Base-by-base conservation (phyloP, 352 stramenopile genomes). In the Albugo laibachii region DNA sequence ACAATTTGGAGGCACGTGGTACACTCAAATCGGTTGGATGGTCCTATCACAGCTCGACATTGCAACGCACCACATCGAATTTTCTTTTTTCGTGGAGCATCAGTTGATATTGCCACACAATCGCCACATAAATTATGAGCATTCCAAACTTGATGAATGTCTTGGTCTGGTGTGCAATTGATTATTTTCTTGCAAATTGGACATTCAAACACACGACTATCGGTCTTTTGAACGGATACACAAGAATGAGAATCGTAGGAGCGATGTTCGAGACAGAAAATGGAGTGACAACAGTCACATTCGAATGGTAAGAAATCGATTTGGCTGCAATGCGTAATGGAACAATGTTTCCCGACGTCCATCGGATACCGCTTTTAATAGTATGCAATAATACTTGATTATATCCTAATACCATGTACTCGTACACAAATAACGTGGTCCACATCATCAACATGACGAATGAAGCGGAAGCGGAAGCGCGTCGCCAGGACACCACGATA, bases 221-320 rank as follows among this genome's bases (percentile, higher is more conserved):
- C 72, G 16, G 73, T 62, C 50, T 61, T 74, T 31, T 73, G 72
- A 2, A 69, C 68, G 12, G 64, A 64, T 0, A 71, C 65, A 41
- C 79, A 92, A 44, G 61, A 59, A 59, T 92, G 79, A 10, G 63
- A 59, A 48, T 77, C 62, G 50, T 89, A 87, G 44, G 62, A 84
- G 47, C 79, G 76, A 50, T 92, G 79, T 13, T 75, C 61, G n/a
- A 92, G 67, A 52, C 79, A 92, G 50, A 88, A 92, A 41, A 88
- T 57, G 45, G 63, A 62, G 20, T 44, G 44, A 61, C 79, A 92
- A 52, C 76, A 87, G 59, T 92, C 75, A 58, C 79, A 92, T 27
- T 57, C 71, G 59, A 92, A 92, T 2, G 79, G 79, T 21, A 92
- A 58, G 48, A 92, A 92, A 52, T 92, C 79, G 53, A 80, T 62